Evolutionary conservation across 2,329 filamentous ascomycete genomes (phyloP), one percentile per base, ranked within the genome.

Genomic region (Fusarium sp.): DNA sequence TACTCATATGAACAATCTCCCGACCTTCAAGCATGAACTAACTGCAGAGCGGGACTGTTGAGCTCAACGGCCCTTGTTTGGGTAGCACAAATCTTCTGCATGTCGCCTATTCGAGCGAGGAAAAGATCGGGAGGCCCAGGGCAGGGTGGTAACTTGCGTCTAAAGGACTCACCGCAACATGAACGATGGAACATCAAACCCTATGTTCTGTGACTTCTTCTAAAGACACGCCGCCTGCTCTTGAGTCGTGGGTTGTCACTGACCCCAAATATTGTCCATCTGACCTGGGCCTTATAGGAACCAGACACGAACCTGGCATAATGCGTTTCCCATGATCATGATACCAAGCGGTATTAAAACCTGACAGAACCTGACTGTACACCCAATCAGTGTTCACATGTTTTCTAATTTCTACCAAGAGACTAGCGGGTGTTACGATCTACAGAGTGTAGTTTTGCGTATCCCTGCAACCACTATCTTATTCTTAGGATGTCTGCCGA

Each of bases 81-180:
- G 16, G 30, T 52, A 52, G 49, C 49, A 52, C 49, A 52, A 34
- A 41, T 52, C 30, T 34, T 52, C 49, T 52, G 49, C 49, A 52
- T 52, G 49, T 52, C 49, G 49, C 49, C 49, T 52, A 52, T 52
- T 52, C 24, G 49, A 52, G 49, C 49, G 32, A 40, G 32, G 49
- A 52, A 52, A 52, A 41, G 49, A 25, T 40, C 37, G 25, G 30
- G 25, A n/a, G 41, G 32, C 49, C 49, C 49, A 41, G 48, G 48
- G 32, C 32, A 49, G 14, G 29, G 29, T 49, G 9, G 47, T 49
- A 29, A 34, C 8, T 11, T 52, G 32, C 49, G 18, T 41, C 32
- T 25, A 24, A 52, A 41, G 32, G 18, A n/a, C 49, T 52, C 49
- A 52, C 49, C 49, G 49, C 49, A 52, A 52, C 32, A 52, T 52